These are phyloP conservation scores for Apiospora malaysiana DNA, from an alignment of 2,329 filamentous ascomycete genomes.

Conservation along the genomic window DNA sequence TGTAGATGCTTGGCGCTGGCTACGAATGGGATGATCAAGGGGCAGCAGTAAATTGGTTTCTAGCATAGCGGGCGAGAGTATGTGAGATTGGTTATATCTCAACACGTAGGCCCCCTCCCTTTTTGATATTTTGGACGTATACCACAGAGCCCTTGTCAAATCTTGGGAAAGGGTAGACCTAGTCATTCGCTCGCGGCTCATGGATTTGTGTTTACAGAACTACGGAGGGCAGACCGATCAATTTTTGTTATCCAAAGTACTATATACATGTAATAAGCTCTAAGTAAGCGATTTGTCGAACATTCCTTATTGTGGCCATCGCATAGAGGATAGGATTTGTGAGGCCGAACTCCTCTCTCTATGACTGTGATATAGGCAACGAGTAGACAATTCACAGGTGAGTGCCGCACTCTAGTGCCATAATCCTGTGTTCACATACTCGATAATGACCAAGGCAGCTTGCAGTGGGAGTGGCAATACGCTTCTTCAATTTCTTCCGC, in stretches of 20 bases:
- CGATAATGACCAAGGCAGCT: neutral
- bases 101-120: slow-evolving; percentile 1
- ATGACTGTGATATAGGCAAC: neutral
- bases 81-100: slow-evolving; percentile 30
- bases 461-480: neutral
- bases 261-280: neutral
- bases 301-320: no score
- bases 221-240: slow-evolving; percentile 21
- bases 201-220: slow-evolving; percentile 22
- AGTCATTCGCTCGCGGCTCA: slow-evolving; percentile 32
- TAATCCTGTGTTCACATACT: neutral
- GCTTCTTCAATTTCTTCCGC: slow-evolving; percentile 14
- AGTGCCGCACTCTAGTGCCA: no score
- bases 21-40: slow-evolving; percentile 4
- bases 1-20: slow-evolving; percentile 52
- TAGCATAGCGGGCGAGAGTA: slow-evolving; percentile 33
- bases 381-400: neutral
- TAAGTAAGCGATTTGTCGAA: neutral
- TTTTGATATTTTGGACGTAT: slow-evolving; percentile 4
- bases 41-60: slow-evolving; percentile 25
- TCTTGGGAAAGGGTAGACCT: slow-evolving; percentile 16
- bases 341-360: neutral
- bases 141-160: neutral
- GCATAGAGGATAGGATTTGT: neutral
- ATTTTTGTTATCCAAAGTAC: slow-evolving; percentile 22